Evolutionary conservation across 2,329 filamentous ascomycete genomes (phyloP), one percentile per base, ranked within the genome.

Genomic region (Conoideocrella luteorostrata): DNA sequence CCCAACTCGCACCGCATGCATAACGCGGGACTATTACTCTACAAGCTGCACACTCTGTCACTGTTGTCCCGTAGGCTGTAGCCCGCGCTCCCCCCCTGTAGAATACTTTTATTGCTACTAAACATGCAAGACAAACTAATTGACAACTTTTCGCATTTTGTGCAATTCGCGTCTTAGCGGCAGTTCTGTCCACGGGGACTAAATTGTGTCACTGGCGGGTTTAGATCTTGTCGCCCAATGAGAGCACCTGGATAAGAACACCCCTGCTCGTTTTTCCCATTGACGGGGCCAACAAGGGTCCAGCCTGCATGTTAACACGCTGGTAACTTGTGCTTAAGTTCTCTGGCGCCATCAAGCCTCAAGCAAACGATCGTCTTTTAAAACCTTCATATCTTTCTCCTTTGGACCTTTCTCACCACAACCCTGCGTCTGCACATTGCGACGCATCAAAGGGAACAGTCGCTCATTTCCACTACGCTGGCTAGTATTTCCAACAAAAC

Each of bases 221-320:
- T 33, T 2, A 18, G 12, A 9, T 33, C 7, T 11, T 7, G n/a
- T 12, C 7, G 30, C 3, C 39, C 39, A 41, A 41, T 41, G 9
- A 34, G 9, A 2, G 4, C 5, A 9, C 4, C 39, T 20, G 10
- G 18, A 33, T 18, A 33, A 22, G 26, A n/a, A 18, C 21, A 33
- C 21, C 26, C 26, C 23, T 12, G 23, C 5, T 29, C 15, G 11
- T 7, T n/a, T 33, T 43, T 22, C 7, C 32, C 29, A 34, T n/a
- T 32, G 29, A 33, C 17, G 5, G 12, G 40, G 22, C 33, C 15
- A 6, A 22, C 32, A 21, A 37, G 40, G 40, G 39, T 34, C 39
- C 2, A 18, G 30, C 24, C 32, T n/a, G 24, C 30, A 55, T 62
- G 52, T 58, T 63, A 63, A 63, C 61, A 63, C 61, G 61, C 60